Base-by-base conservation (phyloP, 2,329 filamentous ascomycete species). In the Nemania bipapillata region DNA sequence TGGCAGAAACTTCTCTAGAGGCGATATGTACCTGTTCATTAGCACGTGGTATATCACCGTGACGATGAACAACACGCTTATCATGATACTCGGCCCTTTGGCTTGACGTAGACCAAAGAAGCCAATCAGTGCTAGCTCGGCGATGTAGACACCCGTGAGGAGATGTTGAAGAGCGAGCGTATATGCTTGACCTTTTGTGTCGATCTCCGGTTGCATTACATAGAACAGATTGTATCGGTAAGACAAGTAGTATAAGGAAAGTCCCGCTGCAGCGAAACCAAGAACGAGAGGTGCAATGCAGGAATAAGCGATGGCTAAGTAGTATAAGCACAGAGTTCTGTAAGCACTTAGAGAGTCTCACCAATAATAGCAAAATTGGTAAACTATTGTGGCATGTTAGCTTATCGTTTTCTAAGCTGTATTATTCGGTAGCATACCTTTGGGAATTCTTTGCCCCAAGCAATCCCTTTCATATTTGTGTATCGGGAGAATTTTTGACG, bases 171-270 rank as follows among this genome's bases (percentile, higher is more conserved):
- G 82, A 1, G 90, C 91, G 45, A 90, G 87, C 8, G 90, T 87
- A 76, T 93, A 94, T 70, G 88, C 85, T 53, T 90, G 86, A 52
- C 91, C 91, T 77, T 92, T 91, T 24, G 91, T 93, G 76, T 94
- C 91, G 73, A 93, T 89, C 72, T 87, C 83, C 30, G 89, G 84
- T 73, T 92, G 88, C 49, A 87, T 88, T 24, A 92, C 91, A 77
- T 90, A 94, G 26, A 94, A 83, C 62, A 94, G 79, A 79, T 93
- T 92, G 83, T 94, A 93, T 30, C 90, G 86, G 80, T 91, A 93
- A 55, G 90, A 90, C 70, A 91, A 83, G 79, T 93, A 94, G 81
- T 93, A 92, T 22, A 93, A 81, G 30, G 83, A 86, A 28, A 94
- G 83, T 15, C 90, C 91, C 58, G 90, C 83, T 4, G 89, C 87